These are phyloP conservation scores for Picea sitchensis DNA, from an alignment of 75 land plant genomes.

Conservation along the genomic window DNA sequence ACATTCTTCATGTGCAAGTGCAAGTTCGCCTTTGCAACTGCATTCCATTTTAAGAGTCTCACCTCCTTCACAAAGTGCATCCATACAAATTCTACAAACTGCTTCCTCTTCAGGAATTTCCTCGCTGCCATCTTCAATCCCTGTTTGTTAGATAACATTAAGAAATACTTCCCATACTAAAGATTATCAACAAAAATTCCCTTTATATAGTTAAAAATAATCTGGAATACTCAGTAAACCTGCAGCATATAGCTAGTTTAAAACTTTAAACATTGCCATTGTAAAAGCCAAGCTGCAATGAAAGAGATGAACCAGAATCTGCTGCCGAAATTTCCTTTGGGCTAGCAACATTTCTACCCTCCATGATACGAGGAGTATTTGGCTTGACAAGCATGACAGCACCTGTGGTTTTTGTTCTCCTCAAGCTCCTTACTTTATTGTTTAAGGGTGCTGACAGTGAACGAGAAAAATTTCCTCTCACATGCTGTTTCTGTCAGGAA, in stretches of 20 bases:
- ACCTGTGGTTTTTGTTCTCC: conserved; percentile 5
- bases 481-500: neutral
- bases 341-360: conserved; percentile 3
- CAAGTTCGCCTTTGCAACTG: conserved; percentile 58
- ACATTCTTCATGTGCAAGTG: conserved; percentile 54
- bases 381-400: conserved; percentile 10
- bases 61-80: conserved; percentile 42
- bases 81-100: conserved; percentile 56
- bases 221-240: conserved; percentile 1
- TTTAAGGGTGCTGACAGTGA: conserved; percentile 9
- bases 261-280: no score
- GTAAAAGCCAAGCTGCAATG: neutral
- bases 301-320: conserved; percentile 4
- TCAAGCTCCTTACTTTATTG: conserved; percentile 3
- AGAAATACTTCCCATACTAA: no score
- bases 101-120: conserved; percentile 69
- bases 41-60: conserved; percentile 54
- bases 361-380: neutral
- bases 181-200: neutral
- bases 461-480: neutral
- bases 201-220: neutral
- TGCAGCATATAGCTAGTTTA: neutral
- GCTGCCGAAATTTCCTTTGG: neutral
- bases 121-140: conserved; percentile 23
- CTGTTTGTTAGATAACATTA: neutral